Conservation (phyloP, 2,329 filamentous ascomycete species). For the Calonectria naviculata region DNA sequence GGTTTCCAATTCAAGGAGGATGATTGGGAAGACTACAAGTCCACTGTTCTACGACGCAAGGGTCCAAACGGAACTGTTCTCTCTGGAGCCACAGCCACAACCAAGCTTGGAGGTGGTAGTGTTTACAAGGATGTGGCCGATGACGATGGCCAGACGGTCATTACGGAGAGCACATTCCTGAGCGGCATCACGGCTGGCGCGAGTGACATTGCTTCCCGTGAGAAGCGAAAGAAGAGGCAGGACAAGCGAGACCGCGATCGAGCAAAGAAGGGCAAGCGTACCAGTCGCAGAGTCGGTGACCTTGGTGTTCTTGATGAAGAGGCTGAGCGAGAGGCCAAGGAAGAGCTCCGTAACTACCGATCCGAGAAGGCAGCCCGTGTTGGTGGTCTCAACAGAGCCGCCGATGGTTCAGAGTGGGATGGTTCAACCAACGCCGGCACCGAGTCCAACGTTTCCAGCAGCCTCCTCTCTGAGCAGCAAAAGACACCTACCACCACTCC, state of each 20-base stretch:
- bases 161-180: constrained; percentile 58
- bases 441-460: constrained; percentile 71
- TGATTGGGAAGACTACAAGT: constrained; percentile 99
- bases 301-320: constrained; percentile 72
- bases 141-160: constrained; percentile 56
- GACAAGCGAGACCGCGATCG: constrained; percentile 56
- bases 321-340: constrained; percentile 71
- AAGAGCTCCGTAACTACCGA: constrained; percentile 84
- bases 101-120: constrained; percentile 87
- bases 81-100: constrained; percentile 83
- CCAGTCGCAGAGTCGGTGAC: constrained; percentile 59
- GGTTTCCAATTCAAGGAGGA: constrained; percentile 87
- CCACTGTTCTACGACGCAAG: constrained; percentile 88
- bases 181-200: constrained; percentile 69
- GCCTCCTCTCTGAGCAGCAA: constrained; percentile 70
- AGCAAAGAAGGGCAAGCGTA: constrained; percentile 57
- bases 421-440: constrained; percentile 74
- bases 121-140: constrained; percentile 79
- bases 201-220: constrained; percentile 65
- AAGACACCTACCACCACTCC: constrained; percentile 64
- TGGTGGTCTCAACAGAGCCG: constrained; percentile 86
- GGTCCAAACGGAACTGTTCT: constrained; percentile 90
- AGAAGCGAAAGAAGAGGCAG: constrained; percentile 66
- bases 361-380: constrained; percentile 88
- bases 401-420: constrained; percentile 84